Evolutionary conservation across 2,329 filamentous ascomycete genomes (phyloP).

Genomic region (Botryotinia convoluta): DNA sequence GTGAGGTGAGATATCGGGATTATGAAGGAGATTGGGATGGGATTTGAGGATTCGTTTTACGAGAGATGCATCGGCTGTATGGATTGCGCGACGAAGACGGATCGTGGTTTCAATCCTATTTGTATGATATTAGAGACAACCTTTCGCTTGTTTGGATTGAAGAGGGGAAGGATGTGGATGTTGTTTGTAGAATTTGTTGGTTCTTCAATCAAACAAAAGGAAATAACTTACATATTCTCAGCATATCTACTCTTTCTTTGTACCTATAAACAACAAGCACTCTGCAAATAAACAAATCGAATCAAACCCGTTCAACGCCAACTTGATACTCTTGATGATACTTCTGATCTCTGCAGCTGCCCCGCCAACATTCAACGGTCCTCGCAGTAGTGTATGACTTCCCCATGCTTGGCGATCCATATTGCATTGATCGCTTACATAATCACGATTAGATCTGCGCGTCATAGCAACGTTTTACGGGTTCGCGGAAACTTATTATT

Average conservation of each 20-base stretch:
- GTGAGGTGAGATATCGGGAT: conserved; percentile 65
- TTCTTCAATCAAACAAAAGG: background rate
- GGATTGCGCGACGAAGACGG: conserved; percentile 79
- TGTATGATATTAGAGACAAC: background rate
- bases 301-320: background rate
- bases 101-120: conserved; percentile 73
- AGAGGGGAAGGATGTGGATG: background rate
- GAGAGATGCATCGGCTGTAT: conserved; percentile 67
- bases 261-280: background rate
- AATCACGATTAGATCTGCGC: background rate
- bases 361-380: conserved; percentile 1
- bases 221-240: conserved; percentile 18
- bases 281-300: background rate
- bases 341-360: background rate
- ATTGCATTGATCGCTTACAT: background rate
- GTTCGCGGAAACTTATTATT: background rate
- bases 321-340: background rate
- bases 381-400: background rate
- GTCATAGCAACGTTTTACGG: background rate
- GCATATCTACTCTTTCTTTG: conserved; percentile 19
- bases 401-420: conserved; percentile 8
- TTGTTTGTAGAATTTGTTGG: background rate
- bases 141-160: background rate
- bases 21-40: conserved; percentile 69
- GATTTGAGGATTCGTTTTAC: conserved; percentile 73